Base-by-base conservation (phyloP, 108 stramenopile species). In the Cyclotella choctawhatcheeana region DNA sequence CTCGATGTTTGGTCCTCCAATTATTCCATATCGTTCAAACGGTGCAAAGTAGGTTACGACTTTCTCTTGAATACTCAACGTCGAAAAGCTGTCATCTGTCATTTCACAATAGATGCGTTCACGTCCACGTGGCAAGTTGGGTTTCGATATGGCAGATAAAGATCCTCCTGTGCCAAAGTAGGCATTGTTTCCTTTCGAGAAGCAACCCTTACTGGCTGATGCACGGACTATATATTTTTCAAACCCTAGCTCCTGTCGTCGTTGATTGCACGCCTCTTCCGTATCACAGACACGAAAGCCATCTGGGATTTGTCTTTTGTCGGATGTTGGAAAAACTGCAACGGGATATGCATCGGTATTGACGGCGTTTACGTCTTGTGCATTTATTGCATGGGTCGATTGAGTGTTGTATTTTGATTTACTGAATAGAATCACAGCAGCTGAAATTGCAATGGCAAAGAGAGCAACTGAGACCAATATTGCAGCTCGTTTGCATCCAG, bases 151-250 rank as follows among this genome's bases (percentile, higher is more conserved):
- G 17, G 29, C 43, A 3, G 44, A 31, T 25, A 26, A 10, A 2
- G 62, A 31, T n/a, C 62, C 45, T 14, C 62, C 62, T 20, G 44
- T 27, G 29, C 62, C 44, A 47, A 64, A 64, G 44, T 44, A 64
- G 6, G 44, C 62, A 44, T 45, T 64, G 43, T 64, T 47, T 47
- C 62, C 44, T 30, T 47, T 64, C 1, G 45, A 47, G 44, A 64
- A 64, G 44, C 62, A 64, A 0, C 62, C 62, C 44, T 44, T 45
- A 21, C 44, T 29, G 13, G 14, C 31, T 6, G 55, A 30, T 8
- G 6, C 37, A 12, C 55, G 12, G 55, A 56, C 55, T 56, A 13
- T 30, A n/a, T 56, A 56, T 30, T n/a, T 14, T 1, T 17, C 29
- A 56, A 56, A 56, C 7, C 55, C 55, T 1, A 56, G 30, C 1